Conservation (phyloP, 2,329 filamentous ascomycete genomes). For the Grosmannia huntii region DNA sequence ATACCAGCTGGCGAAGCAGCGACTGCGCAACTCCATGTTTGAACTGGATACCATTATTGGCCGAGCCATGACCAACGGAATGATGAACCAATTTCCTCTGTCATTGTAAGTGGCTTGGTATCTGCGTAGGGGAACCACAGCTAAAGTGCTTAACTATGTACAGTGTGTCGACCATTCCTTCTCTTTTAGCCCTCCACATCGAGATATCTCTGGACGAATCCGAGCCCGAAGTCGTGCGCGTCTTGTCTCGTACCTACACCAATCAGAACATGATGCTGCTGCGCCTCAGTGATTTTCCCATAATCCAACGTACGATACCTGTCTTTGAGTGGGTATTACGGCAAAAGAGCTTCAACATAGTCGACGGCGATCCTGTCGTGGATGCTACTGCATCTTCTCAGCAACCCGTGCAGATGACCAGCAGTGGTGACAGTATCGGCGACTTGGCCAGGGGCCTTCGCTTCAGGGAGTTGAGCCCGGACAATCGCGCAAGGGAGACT, state of each 20-base stretch:
- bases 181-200: background rate
- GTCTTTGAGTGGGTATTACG: conserved; percentile 1
- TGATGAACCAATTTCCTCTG: background rate
- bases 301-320: background rate
- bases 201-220: background rate
- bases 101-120: background rate
- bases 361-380: background rate
- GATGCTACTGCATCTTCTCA: background rate
- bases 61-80: background rate
- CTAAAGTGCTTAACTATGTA: no score
- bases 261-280: background rate
- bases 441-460: background rate
- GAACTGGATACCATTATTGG: background rate
- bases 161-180: background rate
- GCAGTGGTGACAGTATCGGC: background rate
- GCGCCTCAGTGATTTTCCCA: background rate
- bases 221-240: background rate
- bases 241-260: background rate
- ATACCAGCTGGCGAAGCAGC: background rate
- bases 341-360: background rate
- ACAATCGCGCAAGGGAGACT: background rate
- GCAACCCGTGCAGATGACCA: no score
- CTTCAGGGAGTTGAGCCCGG: background rate
- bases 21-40: background rate
- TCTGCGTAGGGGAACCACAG: background rate